These are phyloP conservation scores for Neurospora africana DNA, from an alignment of 495 filamentous ascomycete species.

Conservation along the genomic window DNA sequence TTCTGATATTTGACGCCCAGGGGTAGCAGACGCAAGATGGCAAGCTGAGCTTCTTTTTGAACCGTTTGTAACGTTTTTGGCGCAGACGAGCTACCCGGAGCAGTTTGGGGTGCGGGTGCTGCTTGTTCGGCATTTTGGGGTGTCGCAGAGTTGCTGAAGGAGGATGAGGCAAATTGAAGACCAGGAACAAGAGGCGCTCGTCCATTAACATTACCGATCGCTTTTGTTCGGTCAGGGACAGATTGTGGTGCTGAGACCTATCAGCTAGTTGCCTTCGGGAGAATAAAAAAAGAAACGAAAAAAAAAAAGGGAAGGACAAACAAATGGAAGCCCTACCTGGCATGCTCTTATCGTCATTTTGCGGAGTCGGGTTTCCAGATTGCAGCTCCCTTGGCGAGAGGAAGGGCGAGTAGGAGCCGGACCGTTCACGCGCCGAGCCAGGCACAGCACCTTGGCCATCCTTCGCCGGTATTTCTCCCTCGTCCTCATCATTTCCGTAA, in stretches of 20 bases:
- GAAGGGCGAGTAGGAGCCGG: constrained; percentile 44
- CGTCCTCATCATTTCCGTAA: constrained; percentile 22
- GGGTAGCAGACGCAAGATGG: constrained; percentile 52
- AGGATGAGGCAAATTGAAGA: neutral
- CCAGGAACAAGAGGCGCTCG: neutral
- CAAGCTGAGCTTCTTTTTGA: constrained; percentile 57
- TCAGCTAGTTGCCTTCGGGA: neutral
- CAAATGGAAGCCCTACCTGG: neutral
- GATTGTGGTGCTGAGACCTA: neutral
- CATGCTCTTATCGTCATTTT: neutral
- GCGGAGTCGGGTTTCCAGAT: constrained; percentile 13
- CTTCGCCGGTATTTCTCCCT: constrained; percentile 2
- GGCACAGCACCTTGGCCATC: neutral
- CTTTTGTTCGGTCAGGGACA: neutral
- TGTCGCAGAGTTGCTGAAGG: neutral
- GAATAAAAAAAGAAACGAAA: neutral
- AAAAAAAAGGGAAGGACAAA: neutral
- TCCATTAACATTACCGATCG: neutral
- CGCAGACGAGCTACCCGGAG: neutral
- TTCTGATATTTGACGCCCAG: constrained; percentile 56
- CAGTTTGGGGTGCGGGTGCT: neutral
- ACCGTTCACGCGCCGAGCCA: constrained; percentile 26
- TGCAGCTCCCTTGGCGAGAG: constrained; percentile 36
- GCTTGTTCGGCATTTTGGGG: neutral
- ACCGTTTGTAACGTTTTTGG: constrained; percentile 35